Evolutionary conservation across 2,329 filamentous ascomycete species (phyloP).

Genomic region (Mycosphaerella arachidis): DNA sequence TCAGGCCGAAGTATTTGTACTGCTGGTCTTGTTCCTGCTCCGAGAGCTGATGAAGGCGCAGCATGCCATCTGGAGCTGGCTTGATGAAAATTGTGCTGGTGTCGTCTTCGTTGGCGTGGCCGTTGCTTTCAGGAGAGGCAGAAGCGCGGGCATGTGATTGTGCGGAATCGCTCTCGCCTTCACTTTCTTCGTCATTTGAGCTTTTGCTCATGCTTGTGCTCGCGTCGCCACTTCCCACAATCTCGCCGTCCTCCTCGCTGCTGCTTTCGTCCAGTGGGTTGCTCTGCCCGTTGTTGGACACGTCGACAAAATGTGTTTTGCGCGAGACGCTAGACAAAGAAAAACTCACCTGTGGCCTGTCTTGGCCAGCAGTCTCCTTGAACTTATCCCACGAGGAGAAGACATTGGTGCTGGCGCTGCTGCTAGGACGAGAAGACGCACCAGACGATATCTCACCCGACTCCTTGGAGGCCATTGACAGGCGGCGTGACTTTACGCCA

Average conservation of each 20-base stretch:
- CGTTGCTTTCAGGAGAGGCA: background rate
- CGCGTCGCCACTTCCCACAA: background rate
- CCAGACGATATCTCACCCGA: conserved; percentile 3
- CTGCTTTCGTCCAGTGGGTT: background rate
- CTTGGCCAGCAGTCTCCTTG: background rate
- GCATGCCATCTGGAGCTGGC: background rate
- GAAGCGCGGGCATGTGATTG: background rate
- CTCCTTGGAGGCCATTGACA: conserved; percentile 3
- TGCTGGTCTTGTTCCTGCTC: conserved; percentile 16
- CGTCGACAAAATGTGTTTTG: background rate
- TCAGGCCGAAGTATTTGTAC: conserved; percentile 16
- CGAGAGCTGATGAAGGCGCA: conserved; percentile 10
- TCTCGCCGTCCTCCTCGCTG: conserved; percentile 1
- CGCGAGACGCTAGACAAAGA: background rate
- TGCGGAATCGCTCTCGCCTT: conserved; percentile 3
- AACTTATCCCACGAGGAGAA: background rate
- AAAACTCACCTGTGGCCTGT: conserved; percentile 1
- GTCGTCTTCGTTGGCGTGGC: background rate
- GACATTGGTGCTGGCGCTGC: background rate
- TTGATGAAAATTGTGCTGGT: background rate
- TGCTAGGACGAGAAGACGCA: background rate
- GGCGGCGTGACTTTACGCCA: background rate
- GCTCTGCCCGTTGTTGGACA: conserved; percentile 1
- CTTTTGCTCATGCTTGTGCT: background rate
- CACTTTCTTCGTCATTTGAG: background rate